These are phyloP conservation scores for Dothidotthia symphoricarpi DNA, from an alignment of 2,329 filamentous ascomycete genomes.

Conservation along the genomic window DNA sequence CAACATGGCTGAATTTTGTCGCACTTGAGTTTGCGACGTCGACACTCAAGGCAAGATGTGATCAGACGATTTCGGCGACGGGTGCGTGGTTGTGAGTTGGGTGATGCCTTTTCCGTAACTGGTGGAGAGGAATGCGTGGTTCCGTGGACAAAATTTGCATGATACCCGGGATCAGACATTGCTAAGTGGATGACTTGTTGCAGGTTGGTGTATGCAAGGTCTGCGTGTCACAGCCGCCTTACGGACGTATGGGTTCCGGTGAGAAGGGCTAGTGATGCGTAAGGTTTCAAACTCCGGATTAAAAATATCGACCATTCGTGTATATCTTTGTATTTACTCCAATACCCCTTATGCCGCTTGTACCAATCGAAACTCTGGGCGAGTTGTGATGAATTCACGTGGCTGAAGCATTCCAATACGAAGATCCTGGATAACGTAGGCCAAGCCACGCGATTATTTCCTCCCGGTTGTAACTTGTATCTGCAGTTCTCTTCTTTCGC, in stretches of 20 bases:
- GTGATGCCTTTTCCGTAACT: not conserved
- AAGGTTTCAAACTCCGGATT: not conserved
- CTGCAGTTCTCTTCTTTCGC: too few species aligned
- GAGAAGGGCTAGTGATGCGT: slow-evolving; percentile 3
- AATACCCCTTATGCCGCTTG: too few species aligned
- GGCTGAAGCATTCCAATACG: too few species aligned
- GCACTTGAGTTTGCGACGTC: slow-evolving; percentile 75
- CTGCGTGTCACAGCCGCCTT: slow-evolving; percentile 2
- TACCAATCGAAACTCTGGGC: too few species aligned
- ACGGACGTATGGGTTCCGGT: slow-evolving; percentile 9
- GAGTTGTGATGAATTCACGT: too few species aligned
- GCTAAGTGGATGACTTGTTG: not conserved
- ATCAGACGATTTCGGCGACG: slow-evolving; percentile 42
- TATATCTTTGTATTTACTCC: too few species aligned
- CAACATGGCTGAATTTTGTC: slow-evolving; percentile 70
- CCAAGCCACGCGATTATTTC: too few species aligned
- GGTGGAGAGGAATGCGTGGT: too few species aligned
- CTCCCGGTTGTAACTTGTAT: too few species aligned
- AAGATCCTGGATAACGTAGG: too few species aligned
- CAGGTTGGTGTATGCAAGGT: slow-evolving; percentile 2
- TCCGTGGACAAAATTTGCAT: too few species aligned
- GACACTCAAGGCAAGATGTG: slow-evolving; percentile 45
- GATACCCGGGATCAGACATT: slow-evolving; percentile 5
- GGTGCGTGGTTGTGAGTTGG: slow-evolving; percentile 29
- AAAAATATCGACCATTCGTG: too few species aligned